phyloP scores from a whole-genome alignment of 1,284 basidiomycete genomes.

The Rhizoctonia solani region DNA sequence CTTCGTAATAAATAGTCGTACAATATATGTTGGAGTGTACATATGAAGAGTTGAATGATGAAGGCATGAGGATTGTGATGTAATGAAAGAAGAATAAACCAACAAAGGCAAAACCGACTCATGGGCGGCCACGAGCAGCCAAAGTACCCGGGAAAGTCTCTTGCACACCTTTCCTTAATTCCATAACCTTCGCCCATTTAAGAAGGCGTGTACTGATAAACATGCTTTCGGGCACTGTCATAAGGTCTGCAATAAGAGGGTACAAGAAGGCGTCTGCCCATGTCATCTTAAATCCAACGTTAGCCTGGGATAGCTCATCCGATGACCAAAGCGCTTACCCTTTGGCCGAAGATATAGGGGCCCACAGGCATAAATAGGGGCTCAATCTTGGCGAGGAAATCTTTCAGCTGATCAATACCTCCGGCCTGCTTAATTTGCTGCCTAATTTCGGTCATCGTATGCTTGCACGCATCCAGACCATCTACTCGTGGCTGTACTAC shows the following conservation, averaged over 20 bases:
- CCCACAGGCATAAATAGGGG: constrained; percentile 29
- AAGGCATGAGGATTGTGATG: neutral
- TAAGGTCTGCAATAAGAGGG: constrained; percentile 32
- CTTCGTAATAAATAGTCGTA: no score
- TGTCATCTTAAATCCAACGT: constrained; percentile 20
- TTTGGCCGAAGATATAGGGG: constrained; percentile 28
- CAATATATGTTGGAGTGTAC: neutral
- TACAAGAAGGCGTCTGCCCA: constrained; percentile 36
- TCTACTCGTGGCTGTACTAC: constrained; percentile 31
- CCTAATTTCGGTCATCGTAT: constrained; percentile 32
- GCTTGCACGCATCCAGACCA: constrained; percentile 33
- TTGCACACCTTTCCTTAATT: constrained; percentile 18
- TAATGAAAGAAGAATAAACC: neutral
- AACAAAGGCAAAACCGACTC: neutral
- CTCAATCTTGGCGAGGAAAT: constrained; percentile 33
- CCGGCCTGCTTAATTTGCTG: constrained; percentile 34
- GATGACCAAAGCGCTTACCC: constrained; percentile 1
- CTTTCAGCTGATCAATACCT: constrained; percentile 29
- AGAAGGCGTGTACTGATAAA: constrained; percentile 29
- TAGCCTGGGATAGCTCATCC: neutral
- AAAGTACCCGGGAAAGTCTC: constrained; percentile 33
- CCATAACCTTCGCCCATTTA: constrained; percentile 34
- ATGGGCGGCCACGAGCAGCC: constrained; percentile 33
- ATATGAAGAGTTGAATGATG: neutral
- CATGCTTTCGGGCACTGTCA: constrained; percentile 33